Conservation (phyloP, 768 basidiomycete species). For the Erythrobasidium yunnanense region DNA sequence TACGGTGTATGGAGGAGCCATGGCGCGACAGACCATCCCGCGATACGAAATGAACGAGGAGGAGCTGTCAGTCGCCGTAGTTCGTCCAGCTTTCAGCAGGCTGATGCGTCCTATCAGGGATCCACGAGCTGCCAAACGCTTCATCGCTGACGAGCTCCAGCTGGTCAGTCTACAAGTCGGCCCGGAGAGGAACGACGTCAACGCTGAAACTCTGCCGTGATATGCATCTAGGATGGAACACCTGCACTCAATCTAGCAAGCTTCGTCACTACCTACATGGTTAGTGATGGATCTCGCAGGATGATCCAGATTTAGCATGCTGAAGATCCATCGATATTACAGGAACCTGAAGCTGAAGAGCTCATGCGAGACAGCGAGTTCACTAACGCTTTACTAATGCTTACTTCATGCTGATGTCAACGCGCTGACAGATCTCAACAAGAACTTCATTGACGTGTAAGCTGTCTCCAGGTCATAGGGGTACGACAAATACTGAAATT, state of each 20-base stretch:
- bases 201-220: background rate
- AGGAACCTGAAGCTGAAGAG: slow-evolving; percentile 36
- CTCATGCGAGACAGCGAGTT: slow-evolving; percentile 33
- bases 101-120: too few species aligned
- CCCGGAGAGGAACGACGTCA: background rate
- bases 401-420: background rate
- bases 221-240: slow-evolving; percentile 28
- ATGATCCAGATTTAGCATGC: too few species aligned
- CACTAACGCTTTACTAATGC: background rate
- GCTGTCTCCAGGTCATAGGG: background rate
- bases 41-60: slow-evolving; percentile 23
- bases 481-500: background rate
- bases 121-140: slow-evolving; percentile 8
- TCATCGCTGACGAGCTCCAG: slow-evolving; percentile 22
- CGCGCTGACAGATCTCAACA: slow-evolving; percentile 7
- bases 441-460: slow-evolving; percentile 33
- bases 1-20: slow-evolving; percentile 12
- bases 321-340: too few species aligned
- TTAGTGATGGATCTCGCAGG: too few species aligned
- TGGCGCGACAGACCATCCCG: slow-evolving; percentile 15
- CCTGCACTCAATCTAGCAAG: slow-evolving; percentile 32
- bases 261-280: too few species aligned
- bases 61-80: too few species aligned
- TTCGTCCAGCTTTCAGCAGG: too few species aligned
- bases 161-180: background rate